phyloP scores from a whole-genome alignment of 2,329 filamentous ascomycete genomes.

The Neopestalotiopsis clavispora region DNA sequence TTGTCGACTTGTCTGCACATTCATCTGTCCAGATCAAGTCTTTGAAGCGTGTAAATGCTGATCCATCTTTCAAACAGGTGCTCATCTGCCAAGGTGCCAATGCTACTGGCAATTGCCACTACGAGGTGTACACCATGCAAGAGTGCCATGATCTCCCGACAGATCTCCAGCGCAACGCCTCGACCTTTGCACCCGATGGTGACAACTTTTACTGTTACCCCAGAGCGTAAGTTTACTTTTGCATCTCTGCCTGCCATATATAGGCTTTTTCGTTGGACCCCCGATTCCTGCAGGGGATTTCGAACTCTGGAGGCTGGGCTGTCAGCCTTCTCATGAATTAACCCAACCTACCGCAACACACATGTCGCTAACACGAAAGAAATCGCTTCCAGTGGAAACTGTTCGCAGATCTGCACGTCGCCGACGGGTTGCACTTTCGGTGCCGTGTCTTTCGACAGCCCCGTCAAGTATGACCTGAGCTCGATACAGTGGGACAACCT shows the following conservation, averaged over 20 bases:
- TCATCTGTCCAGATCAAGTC: background rate
- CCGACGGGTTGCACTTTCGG: constrained; percentile 59
- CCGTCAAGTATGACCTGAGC: constrained; percentile 52
- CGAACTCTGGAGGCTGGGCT: background rate
- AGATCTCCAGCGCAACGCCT: constrained; percentile 46
- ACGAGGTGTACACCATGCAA: constrained; percentile 47
- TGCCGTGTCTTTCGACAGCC: constrained; percentile 48
- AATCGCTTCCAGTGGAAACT: constrained; percentile 33
- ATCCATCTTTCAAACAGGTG: constrained; percentile 38
- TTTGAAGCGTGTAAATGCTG: too few species aligned
- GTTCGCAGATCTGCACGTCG: constrained; percentile 51
- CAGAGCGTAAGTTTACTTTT: constrained; percentile 33
- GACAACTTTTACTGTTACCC: constrained; percentile 55
- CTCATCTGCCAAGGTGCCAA: constrained; percentile 56
- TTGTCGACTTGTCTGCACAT: background rate
- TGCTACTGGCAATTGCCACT: constrained; percentile 51
- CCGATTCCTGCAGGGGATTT: background rate
- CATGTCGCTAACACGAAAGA: background rate
- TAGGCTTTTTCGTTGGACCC: background rate
- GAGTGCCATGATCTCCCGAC: constrained; percentile 51
- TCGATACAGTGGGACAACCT: constrained; percentile 49
- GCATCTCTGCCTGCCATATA: too few species aligned
- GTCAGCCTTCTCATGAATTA: background rate
- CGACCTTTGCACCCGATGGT: constrained; percentile 56
- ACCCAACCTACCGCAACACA: background rate